phyloP scores from a whole-genome alignment of 352 stramenopile genomes.

The Globisporangium nagaii region DNA sequence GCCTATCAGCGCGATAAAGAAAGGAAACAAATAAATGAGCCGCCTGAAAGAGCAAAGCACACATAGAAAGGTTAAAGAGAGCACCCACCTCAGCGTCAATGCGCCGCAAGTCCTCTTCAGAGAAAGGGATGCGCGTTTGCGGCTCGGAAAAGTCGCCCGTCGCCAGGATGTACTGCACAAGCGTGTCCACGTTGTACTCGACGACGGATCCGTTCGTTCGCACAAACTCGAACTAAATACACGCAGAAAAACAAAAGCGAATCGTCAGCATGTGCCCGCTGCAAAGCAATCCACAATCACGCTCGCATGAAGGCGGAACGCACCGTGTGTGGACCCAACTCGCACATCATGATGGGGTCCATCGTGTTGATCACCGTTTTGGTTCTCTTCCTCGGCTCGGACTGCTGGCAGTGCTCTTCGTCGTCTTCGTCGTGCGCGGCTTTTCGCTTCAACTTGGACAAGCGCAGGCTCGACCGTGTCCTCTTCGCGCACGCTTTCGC shows the following conservation, averaged over 20 bases:
- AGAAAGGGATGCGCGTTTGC: conserved; percentile 84
- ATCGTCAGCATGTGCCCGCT: conserved; percentile 15
- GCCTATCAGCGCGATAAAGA: too few species aligned
- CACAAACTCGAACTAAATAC: conserved; percentile 75
- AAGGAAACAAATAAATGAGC: too few species aligned
- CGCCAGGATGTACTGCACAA: conserved; percentile 85
- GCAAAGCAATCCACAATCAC: too few species aligned
- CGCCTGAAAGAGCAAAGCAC: too few species aligned
- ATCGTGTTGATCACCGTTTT: conserved; percentile 70
- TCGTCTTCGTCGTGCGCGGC: conserved; percentile 17
- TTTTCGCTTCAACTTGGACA: conserved; percentile 61
- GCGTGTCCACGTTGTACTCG: conserved; percentile 81
- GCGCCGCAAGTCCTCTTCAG: conserved; percentile 65
- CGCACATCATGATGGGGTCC: conserved; percentile 86
- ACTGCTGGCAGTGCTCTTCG: conserved; percentile 9
- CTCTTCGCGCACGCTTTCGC: conserved; percentile 9
- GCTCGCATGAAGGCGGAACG: conserved; percentile 4
- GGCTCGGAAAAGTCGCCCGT: conserved; percentile 88
- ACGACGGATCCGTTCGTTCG: conserved; percentile 79
- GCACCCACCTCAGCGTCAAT: conserved; percentile 63
- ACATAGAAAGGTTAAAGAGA: neutral
- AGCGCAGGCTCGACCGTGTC: conserved; percentile 50
- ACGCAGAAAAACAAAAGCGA: neutral
- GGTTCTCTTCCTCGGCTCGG: conserved; percentile 47
- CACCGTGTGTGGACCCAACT: conserved; percentile 73